Conservation (phyloP, 2,329 filamentous ascomycete genomes). For the Penicillium psychrosexuale region DNA sequence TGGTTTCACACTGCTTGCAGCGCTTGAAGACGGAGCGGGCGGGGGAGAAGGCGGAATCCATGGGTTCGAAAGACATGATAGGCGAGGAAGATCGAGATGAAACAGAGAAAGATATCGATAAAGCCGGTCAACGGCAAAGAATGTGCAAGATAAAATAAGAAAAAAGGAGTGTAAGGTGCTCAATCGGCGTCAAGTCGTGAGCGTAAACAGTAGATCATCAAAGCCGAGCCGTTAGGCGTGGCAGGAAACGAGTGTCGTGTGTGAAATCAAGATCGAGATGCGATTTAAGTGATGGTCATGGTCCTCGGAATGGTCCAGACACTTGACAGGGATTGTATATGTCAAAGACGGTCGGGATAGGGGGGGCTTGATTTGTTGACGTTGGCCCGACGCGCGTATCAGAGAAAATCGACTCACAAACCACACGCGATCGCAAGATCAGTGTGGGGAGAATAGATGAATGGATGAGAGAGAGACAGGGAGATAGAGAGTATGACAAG, state of each 20-base stretch:
- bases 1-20: constrained; percentile 56
- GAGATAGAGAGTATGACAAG: not conserved
- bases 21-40: constrained; percentile 32
- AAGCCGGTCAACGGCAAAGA: constrained; percentile 23
- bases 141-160: constrained; percentile 5
- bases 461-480: not conserved
- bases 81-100: not conserved
- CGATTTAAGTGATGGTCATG: constrained; percentile 24
- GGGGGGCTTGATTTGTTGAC: not conserved
- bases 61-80: constrained; percentile 30
- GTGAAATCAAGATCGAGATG: constrained; percentile 10
- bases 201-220: constrained; percentile 30
- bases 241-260: constrained; percentile 20
- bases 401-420: not conserved
- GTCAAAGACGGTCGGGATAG: not conserved
- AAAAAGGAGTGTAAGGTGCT: constrained; percentile 31
- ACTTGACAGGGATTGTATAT: not conserved
- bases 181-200: constrained; percentile 38
- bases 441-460: not conserved
- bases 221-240: constrained; percentile 8
- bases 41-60: constrained; percentile 22
- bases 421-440: not conserved
- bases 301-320: constrained; percentile 15
- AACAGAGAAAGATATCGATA: constrained; percentile 13
- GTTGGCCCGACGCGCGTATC: not conserved